A percentile compares a stretch with the other conserved stretches of the same genome.
Conservation (phyloP, 2,329 filamentous ascomycete genomes). For the Phoma herbarum region DNA sequence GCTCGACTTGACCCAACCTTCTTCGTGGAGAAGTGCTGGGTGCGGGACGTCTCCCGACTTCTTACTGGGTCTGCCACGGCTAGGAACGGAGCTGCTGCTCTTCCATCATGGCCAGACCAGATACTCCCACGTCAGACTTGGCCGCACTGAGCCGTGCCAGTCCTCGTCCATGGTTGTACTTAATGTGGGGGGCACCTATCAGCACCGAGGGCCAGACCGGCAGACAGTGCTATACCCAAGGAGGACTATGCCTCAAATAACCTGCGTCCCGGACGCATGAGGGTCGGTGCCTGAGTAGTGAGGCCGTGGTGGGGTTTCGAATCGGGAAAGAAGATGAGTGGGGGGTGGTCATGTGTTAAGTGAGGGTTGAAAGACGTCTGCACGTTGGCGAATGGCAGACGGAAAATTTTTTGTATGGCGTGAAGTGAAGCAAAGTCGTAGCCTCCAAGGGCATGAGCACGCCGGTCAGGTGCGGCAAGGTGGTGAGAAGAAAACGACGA, state of each 20-base stretch:
- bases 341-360: background rate
- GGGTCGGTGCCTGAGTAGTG: background rate
- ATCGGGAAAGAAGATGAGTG: background rate
- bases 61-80: conserved; percentile 3
- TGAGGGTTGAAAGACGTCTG: conserved; percentile 1
- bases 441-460: conserved; percentile 17
- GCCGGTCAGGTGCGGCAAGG: conserved; percentile 10
- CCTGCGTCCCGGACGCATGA: conserved; percentile 15
- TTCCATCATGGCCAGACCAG: conserved; percentile 7
- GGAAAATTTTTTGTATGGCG: background rate
- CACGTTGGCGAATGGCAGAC: conserved; percentile 5
- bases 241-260: conserved; percentile 4
- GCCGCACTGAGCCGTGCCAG: conserved; percentile 7
- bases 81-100: conserved; percentile 5
- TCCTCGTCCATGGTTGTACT: conserved; percentile 16
- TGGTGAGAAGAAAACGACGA: conserved; percentile 11
- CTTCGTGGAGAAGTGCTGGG: conserved; percentile 6
- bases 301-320: background rate
- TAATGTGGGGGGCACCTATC: conserved; percentile 12
- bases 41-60: conserved; percentile 31
- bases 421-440: background rate
- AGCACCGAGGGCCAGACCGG: conserved; percentile 21
- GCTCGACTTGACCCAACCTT: conserved; percentile 14
- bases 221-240: conserved; percentile 20
- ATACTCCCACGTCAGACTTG: conserved; percentile 12